These are phyloP conservation scores for Domatiomyces catenatus DNA, from an alignment of 2,329 filamentous ascomycete species.

Conservation along the genomic window DNA sequence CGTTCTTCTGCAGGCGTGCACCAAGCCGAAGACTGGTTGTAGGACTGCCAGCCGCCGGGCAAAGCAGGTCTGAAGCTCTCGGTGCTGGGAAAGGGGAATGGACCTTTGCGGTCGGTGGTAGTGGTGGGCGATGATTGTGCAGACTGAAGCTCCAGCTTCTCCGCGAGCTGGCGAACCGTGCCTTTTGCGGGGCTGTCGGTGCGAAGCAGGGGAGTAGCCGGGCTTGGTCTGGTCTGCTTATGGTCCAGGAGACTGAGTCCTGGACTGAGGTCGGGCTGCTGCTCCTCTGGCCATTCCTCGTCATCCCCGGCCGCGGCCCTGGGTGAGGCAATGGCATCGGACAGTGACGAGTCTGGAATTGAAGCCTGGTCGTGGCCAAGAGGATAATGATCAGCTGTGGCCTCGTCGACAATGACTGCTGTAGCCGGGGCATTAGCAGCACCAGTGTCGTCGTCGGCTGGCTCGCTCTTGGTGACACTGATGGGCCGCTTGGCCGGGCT, in stretches of 20 bases:
- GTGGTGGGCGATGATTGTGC: conserved; percentile 13
- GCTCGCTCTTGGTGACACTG: conserved; percentile 30
- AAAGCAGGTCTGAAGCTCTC: conserved; percentile 36
- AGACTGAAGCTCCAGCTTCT: conserved; percentile 30
- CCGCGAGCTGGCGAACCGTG: conserved; percentile 37
- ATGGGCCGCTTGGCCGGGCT: conserved; percentile 46
- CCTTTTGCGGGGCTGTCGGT: conserved; percentile 34
- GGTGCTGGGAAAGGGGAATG: conserved; percentile 16
- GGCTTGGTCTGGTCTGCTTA: not conserved
- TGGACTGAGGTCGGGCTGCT: conserved; percentile 5
- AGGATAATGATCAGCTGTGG: no score
- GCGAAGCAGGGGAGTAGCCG: conserved; percentile 17
- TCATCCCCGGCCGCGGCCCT: conserved; percentile 6
- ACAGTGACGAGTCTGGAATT: not conserved
- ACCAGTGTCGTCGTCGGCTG: not conserved
- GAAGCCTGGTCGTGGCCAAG: no score
- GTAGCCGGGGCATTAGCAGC: conserved; percentile 3
- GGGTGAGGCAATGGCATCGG: not conserved
- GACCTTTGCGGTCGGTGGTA: conserved; percentile 2
- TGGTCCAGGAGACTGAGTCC: conserved; percentile 2
- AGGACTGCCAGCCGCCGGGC: conserved; percentile 40
- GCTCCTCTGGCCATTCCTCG: conserved; percentile 7
- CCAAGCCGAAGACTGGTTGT: conserved; percentile 17
- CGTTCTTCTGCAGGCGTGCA: conserved; percentile 1
- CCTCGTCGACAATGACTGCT: conserved; percentile 5